Evolutionary conservation across 2,329 filamentous ascomycete genomes (phyloP).

Genomic region (Fusarium albosuccineum): DNA sequence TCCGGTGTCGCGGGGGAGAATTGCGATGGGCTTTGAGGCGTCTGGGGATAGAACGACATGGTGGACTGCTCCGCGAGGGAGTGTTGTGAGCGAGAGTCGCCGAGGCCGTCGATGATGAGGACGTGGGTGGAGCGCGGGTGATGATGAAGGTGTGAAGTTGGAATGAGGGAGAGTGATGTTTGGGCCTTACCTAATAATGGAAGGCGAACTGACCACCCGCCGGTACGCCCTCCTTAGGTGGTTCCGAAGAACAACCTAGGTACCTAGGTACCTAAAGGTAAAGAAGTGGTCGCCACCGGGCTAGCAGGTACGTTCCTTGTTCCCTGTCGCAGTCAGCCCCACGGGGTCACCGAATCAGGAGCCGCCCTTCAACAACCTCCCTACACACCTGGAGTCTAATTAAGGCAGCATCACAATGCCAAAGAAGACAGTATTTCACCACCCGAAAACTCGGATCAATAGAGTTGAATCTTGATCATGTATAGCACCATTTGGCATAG

Average conservation of each 20-base stretch:
- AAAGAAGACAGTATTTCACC: no score
- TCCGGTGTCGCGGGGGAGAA: constrained; percentile 69
- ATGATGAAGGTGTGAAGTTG: constrained; percentile 47
- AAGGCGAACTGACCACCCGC: constrained; percentile 44
- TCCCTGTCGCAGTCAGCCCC: constrained; percentile 23
- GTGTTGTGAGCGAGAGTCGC: constrained; percentile 49
- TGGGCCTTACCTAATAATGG: constrained; percentile 43
- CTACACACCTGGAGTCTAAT: constrained; percentile 8
- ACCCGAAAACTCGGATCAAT: no score
- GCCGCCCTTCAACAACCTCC: background rate
- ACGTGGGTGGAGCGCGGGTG: constrained; percentile 42
- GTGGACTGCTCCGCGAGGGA: constrained; percentile 56
- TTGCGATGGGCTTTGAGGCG: constrained; percentile 76
- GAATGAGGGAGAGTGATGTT: constrained; percentile 47
- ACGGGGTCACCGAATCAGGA: constrained; percentile 28
- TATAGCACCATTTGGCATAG: no score
- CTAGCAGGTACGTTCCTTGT: constrained; percentile 16
- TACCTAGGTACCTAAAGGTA: no score
- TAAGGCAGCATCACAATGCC: constrained; percentile 13
- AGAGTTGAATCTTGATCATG: no score
- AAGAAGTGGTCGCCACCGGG: constrained; percentile 19
- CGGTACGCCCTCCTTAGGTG: constrained; percentile 34
- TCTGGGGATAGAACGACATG: constrained; percentile 77
- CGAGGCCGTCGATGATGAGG: constrained; percentile 45
- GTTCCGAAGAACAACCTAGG: constrained; percentile 18